These are phyloP conservation scores for Pterocarpus santalinus DNA, from an alignment of 306 rosid genomes.

Conservation along the genomic window DNA sequence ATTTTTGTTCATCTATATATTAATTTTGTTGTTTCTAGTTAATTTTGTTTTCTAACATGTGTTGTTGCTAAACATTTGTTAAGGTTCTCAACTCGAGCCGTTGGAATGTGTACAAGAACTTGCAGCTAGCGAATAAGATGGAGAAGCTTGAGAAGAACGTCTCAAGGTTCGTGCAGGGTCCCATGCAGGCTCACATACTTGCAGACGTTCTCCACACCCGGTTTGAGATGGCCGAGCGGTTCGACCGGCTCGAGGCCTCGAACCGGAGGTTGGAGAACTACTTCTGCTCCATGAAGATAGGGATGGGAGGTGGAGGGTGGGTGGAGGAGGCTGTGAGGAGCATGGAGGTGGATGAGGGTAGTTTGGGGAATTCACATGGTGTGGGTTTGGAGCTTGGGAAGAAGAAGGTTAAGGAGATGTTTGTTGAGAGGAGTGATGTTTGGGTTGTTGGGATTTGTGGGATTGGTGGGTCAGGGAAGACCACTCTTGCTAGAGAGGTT, in stretches of 20 bases:
- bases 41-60: no score
- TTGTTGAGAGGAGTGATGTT: constrained; percentile 55
- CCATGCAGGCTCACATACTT: constrained; percentile 66
- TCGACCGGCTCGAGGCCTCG: constrained; percentile 69
- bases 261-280: constrained; percentile 59
- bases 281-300: constrained; percentile 68
- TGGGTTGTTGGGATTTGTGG: constrained; percentile 72
- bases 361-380: constrained; percentile 54
- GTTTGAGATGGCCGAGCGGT: constrained; percentile 63
- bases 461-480: constrained; percentile 90
- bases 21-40: not conserved
- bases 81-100: constrained; percentile 51
- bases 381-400: constrained; percentile 68
- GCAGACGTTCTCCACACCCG: constrained; percentile 76
- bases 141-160: constrained; percentile 80
- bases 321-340: constrained; percentile 74
- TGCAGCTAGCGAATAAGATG: constrained; percentile 67
- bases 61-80: not conserved
- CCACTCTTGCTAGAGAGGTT: constrained; percentile 81
- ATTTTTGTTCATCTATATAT: no score
- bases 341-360: constrained; percentile 63
- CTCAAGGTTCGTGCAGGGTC: constrained; percentile 55
- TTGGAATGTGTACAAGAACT: constrained; percentile 80
- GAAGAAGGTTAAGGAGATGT: constrained; percentile 73
- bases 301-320: constrained; percentile 68